Evolutionary conservation across 2,329 filamentous ascomycete species (phyloP).

Genomic region (Aspergillus latus): DNA sequence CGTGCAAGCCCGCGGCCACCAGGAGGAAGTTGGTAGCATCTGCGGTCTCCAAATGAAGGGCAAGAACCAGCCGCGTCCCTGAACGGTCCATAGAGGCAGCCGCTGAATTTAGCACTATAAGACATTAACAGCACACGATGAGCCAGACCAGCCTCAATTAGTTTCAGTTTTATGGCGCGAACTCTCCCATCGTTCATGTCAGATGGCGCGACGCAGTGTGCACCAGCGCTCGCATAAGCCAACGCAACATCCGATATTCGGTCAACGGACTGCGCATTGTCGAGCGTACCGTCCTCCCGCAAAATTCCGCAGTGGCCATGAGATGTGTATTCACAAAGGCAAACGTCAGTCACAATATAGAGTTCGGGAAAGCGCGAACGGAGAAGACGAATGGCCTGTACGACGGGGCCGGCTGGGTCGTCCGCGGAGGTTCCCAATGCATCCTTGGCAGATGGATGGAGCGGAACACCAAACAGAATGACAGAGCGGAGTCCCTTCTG

Average conservation of each 20-base stretch:
- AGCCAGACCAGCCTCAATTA: constrained; percentile 91
- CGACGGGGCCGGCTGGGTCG: constrained; percentile 89
- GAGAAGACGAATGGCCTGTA: constrained; percentile 79
- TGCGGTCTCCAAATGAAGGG: constrained; percentile 89
- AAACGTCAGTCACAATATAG: constrained; percentile 90
- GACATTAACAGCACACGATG: constrained; percentile 94
- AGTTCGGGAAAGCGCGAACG: constrained; percentile 83
- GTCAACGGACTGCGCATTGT: constrained; percentile 91
- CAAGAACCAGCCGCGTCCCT: constrained; percentile 89
- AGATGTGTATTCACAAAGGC: constrained; percentile 96
- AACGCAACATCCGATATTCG: constrained; percentile 97
- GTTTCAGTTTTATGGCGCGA: constrained; percentile 94
- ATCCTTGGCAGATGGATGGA: constrained; percentile 79
- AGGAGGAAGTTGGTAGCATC: constrained; percentile 94
- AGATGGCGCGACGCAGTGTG: constrained; percentile 93
- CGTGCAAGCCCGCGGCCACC: constrained; percentile 89
- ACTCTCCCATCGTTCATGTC: constrained; percentile 99
- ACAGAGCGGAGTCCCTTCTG: constrained; percentile 89
- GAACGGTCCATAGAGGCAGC: constrained; percentile 95
- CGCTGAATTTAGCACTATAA: constrained; percentile 96
- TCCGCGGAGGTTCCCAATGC: constrained; percentile 88
- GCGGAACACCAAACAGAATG: constrained; percentile 92
- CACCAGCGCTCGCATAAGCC: constrained; percentile 91
- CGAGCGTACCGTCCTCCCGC: constrained; percentile 85
- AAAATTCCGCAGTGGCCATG: constrained; percentile 98